A percentile compares a stretch with the other conserved stretches of the same genome.
These are phyloP conservation scores for Fragaria ananassa DNA, from an alignment of 306 rosid genomes.

Conservation along the genomic window DNA sequence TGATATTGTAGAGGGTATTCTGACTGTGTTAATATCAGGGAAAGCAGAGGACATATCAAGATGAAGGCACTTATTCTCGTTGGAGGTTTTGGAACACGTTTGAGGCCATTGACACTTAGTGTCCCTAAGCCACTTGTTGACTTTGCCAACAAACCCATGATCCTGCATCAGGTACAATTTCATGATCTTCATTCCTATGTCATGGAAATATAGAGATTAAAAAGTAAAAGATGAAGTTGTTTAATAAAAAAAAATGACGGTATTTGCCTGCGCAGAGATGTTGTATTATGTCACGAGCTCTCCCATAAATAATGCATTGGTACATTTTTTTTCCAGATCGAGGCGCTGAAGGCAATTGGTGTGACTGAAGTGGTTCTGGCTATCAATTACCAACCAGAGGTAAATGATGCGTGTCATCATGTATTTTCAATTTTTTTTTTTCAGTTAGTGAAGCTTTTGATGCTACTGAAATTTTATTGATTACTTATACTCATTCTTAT, in stretches of 20 bases:
- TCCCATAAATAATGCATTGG: not conserved
- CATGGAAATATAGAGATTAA: not conserved
- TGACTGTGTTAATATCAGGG: slow-evolving; percentile 30
- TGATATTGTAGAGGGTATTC: slow-evolving; percentile 9
- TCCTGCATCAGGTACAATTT: slow-evolving; percentile 87
- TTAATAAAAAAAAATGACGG: no score
- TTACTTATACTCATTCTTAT: slow-evolving; percentile 20
- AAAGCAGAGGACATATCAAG: slow-evolving; percentile 39
- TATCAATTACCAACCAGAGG: slow-evolving; percentile 99
- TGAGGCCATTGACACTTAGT: slow-evolving; percentile 99
- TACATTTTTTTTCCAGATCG: slow-evolving; percentile 55
- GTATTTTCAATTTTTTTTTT: not conserved
- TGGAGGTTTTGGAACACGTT: slow-evolving; percentile 97
- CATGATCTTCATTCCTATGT: not conserved
- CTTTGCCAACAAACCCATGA: slow-evolving; percentile 99
- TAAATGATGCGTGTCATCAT: slow-evolving; percentile 23
- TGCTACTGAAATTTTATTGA: slow-evolving; percentile 20
- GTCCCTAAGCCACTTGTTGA: slow-evolving; percentile 99
- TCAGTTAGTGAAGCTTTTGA: slow-evolving; percentile 1
- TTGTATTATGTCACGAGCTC: not conserved
- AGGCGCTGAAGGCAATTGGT: slow-evolving; percentile 93
- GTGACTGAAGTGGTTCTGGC: slow-evolving; percentile 95
- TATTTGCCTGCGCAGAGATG: not conserved
- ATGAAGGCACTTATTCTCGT: slow-evolving; percentile 99
- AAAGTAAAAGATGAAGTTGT: not conserved